A percentile compares a stretch with the other conserved stretches of the same genome.
Evolutionary conservation across 169 alveolate species (phyloP).

Genomic region (Sarcocystis neurona): DNA sequence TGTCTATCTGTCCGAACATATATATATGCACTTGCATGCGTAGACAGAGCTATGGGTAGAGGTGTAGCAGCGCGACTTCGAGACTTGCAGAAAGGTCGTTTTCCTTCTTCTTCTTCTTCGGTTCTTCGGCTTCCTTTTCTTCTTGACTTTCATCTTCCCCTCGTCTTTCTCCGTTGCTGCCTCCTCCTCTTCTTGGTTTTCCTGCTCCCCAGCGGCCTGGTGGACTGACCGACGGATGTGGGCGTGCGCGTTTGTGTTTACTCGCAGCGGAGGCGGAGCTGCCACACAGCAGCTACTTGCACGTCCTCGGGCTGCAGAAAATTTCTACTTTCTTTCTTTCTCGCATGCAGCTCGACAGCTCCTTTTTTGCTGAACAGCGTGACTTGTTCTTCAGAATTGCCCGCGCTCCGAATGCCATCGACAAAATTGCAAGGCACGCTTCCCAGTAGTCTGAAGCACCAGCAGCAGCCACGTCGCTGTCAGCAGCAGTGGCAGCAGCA

Average conservation of each 20-base stretch:
- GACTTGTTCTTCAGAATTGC: slow-evolving; percentile 73
- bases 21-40: background rate
- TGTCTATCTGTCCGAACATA: background rate
- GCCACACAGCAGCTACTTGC: slow-evolving; percentile 73
- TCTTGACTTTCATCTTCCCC: background rate
- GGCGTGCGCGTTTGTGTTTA: background rate
- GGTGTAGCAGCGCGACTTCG: too few relatives aligned
- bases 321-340: background rate
- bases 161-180: background rate
- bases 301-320: slow-evolving; percentile 77
- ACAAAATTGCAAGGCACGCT: slow-evolving; percentile 80
- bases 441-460: too few relatives aligned
- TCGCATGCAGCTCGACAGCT: slow-evolving; percentile 33
- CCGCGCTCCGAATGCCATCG: slow-evolving; percentile 80
- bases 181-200: background rate
- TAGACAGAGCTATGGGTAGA: background rate
- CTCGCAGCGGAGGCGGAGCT: slow-evolving; percentile 29
- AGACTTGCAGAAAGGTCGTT: too few relatives aligned
- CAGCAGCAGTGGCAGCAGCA: too few relatives aligned
- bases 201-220: background rate
- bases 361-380: slow-evolving; percentile 52
- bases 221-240: too few relatives aligned
- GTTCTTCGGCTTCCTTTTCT: background rate
- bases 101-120: background rate
- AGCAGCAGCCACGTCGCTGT: too few relatives aligned